A percentile compares a stretch with the other conserved stretches of the same genome.
phyloP scores from a whole-genome alignment of 2,329 filamentous ascomycete genomes.

The Achaetomium macrosporum region DNA sequence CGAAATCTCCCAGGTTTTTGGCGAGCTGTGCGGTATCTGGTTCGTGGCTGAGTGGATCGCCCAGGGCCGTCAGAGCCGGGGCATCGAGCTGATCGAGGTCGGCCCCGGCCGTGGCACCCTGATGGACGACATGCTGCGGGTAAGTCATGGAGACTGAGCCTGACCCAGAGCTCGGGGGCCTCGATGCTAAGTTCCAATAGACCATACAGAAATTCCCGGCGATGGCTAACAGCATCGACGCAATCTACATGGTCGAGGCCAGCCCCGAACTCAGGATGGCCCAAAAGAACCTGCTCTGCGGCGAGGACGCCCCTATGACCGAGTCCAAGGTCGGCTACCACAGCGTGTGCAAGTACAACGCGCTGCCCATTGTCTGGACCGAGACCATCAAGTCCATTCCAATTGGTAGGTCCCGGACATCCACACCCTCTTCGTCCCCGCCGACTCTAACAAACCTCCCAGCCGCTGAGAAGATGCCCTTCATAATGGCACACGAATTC shows the following conservation, averaged over 20 bases:
- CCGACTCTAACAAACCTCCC: constrained; percentile 1
- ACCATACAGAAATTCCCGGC: constrained; percentile 78
- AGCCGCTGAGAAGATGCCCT: constrained; percentile 69
- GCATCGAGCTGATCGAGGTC: constrained; percentile 86
- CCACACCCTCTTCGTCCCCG: constrained; percentile 10
- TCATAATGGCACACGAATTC: constrained; percentile 96
- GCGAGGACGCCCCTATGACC: constrained; percentile 57
- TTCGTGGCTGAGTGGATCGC: constrained; percentile 94
- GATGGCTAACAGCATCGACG: constrained; percentile 70
- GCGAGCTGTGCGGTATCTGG: constrained; percentile 91
- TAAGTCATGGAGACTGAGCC: constrained; percentile 39
- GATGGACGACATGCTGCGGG: constrained; percentile 93
- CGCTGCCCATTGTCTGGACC: constrained; percentile 77
- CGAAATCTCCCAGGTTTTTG: constrained; percentile 96
- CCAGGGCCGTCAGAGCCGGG: constrained; percentile 67
- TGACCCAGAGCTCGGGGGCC: no score
- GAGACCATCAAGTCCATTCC: constrained; percentile 84
- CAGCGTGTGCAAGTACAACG: constrained; percentile 68
- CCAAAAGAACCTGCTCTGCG: constrained; percentile 79
- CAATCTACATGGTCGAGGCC: constrained; percentile 94
- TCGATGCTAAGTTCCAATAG: constrained; percentile 38
- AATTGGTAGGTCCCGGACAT: constrained; percentile 43
- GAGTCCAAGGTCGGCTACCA: constrained; percentile 69
- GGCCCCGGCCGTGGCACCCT: constrained; percentile 90
- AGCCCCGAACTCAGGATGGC: constrained; percentile 69